Base-by-base conservation (phyloP, 129 eudicot species). In the Centaurea solstitialis region DNA sequence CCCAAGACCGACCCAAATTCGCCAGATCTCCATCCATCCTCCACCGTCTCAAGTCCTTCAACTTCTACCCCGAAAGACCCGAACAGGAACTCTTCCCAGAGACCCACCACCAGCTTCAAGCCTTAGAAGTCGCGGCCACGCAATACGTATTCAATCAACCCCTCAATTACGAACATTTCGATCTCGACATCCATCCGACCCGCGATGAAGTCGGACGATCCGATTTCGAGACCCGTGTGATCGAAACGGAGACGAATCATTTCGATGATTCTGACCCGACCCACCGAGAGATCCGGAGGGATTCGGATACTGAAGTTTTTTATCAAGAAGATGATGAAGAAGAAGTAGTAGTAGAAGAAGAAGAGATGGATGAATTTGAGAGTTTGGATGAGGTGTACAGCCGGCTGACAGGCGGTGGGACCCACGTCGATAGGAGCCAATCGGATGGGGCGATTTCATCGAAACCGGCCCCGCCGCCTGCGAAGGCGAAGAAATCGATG, bases 331-430 rank as follows among this genome's bases (percentile, higher is more conserved):
- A 26, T 26, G 30, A 26, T 0, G 30, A 2, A 26, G 30, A 26
- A 26, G 30, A 26, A 26, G 30, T 26, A 26, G 30, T 26, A 26
- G 81, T n/a, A n/a, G 76, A 69, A 83, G 69, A 4, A 4, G 80
- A 79, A 30, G 85, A 79, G 0, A 28, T 50, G 0, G 85, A 70
- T 0, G 87, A 83, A 73, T 68, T 75, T 9, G 82, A 80, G 82
- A 87, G 83, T 23, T 43, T 92, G 80, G 97, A 92, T n/a, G 97
- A 95, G 74, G 89, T 95, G 22, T 92, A 89, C 92, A 85, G 91
- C 65, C 62, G 83, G 30, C 77, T 94, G 66, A 64, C 20, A 1
- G 75, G 59, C 38, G 76, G 59, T 33, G 76, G 72, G 33, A 77
- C 30, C 30, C 30, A 75, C 79, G 75, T 85, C 12, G 78, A 53